These are phyloP conservation scores for Sphaerobolus stellatus DNA, from an alignment of 1,284 basidiomycete species.

Conservation along the genomic window DNA sequence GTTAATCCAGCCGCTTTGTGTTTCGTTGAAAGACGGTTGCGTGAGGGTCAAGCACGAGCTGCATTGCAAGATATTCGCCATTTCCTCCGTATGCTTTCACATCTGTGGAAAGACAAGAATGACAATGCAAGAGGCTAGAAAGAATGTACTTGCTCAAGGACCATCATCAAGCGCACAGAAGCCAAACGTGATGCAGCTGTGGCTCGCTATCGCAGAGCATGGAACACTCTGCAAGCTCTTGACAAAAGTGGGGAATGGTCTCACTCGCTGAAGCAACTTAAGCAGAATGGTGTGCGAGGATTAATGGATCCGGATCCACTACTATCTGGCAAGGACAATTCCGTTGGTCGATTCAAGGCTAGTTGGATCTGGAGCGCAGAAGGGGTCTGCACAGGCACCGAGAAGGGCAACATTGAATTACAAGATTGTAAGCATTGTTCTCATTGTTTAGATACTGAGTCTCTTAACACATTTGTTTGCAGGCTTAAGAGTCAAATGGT, in stretches of 20 bases:
- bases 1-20: not conserved
- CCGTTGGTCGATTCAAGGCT: conserved; percentile 7
- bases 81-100: conserved; percentile 26
- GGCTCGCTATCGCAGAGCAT: conserved; percentile 10
- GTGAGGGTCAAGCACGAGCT: conserved; percentile 27
- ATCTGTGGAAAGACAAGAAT: conserved; percentile 29
- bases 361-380: conserved; percentile 19
- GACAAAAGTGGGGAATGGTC: conserved; percentile 17
- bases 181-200: conserved; percentile 7
- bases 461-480: too few relatives aligned
- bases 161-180: conserved; percentile 22
- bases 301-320: conserved; percentile 18
- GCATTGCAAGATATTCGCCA: conserved; percentile 27
- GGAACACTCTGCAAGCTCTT: conserved; percentile 11
- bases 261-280: conserved; percentile 8
- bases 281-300: conserved; percentile 16
- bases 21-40: conserved; percentile 27
- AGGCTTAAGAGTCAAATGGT: conserved; percentile 32
- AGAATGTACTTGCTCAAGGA: conserved; percentile 23
- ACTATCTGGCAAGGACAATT: not conserved
- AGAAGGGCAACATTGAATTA: conserved; percentile 9
- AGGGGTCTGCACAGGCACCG: not conserved
- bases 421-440: conserved; percentile 14
- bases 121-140: conserved; percentile 26
- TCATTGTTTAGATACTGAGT: not conserved